Base-by-base conservation (phyloP, 2,329 filamentous ascomycete genomes). In the Xylariaceae sp. region DNA sequence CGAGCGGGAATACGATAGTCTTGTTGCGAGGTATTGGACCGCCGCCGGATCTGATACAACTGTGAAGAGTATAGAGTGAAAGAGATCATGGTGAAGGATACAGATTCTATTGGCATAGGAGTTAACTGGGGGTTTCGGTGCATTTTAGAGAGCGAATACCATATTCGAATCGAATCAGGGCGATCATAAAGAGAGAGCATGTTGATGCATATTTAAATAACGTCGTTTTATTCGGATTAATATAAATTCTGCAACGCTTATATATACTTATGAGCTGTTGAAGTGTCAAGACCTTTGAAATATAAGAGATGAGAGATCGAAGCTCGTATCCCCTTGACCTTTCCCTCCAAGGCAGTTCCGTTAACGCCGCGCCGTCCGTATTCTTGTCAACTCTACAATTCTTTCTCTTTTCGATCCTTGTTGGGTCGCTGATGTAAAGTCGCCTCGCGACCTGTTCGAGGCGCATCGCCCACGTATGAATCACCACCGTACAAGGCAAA, bases 1-100 rank as follows among this genome's bases (percentile, higher is more conserved):
- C 84, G 64, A 92, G 84, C 66, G 94, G 94, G 1, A 93, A 99
- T 72, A 97, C 92, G 9, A 85, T 99, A 64, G 92, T 97, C 23
- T 72, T 99, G 68, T 70, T 99, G 56, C 81, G 94, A 62, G 94
- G 94, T 0, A 88, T 97, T 55, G 91, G 91, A 0, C 84, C 87
- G n/a, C 84, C 89, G 57, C 86, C 87, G 17, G 86, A 91, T 73
- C 74, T 92, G 67, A 89, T 92, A 62, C 81, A 88, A 63, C 61
- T 76, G 60, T 82, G 66, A 70, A 58, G 44, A 3, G 15, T 34
- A 47, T 44, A 30, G 51, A 3, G 6, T 17, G 53, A 37, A 57
- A 58, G 56, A 59, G 18, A 54, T 50, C 13, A 6, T 44, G 39
- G 47, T 30, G 34, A 13, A 56, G 11, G 50, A 61, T 2, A 58